These are phyloP conservation scores for Russula abietina DNA, from an alignment of 768 basidiomycete species.

Conservation along the genomic window DNA sequence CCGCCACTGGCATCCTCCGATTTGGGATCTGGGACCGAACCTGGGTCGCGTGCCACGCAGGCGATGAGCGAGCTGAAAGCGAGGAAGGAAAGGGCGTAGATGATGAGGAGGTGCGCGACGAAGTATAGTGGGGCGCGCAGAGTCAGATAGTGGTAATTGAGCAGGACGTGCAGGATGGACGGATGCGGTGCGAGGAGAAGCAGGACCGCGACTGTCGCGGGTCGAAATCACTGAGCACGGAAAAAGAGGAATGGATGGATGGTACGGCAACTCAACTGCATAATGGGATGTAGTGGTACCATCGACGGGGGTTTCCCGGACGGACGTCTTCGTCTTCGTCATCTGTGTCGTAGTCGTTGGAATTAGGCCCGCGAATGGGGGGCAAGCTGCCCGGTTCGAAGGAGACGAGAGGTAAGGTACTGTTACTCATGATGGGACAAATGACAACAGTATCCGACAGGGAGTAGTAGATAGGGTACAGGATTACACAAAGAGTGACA, in stretches of 20 bases:
- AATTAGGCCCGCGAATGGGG: neutral
- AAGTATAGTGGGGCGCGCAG: slow-evolving; percentile 45
- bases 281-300: slow-evolving; percentile 24
- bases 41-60: slow-evolving; percentile 69
- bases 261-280: slow-evolving; percentile 8
- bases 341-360: slow-evolving; percentile 14
- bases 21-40: slow-evolving; percentile 39
- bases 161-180: slow-evolving; percentile 60
- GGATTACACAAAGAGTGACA: neutral
- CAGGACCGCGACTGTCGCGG: slow-evolving; percentile 39
- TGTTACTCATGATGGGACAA: neutral
- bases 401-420: slow-evolving; percentile 7
- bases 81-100: slow-evolving; percentile 62
- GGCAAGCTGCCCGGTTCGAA: slow-evolving; percentile 14
- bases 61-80: slow-evolving; percentile 68
- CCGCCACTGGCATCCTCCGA: slow-evolving; percentile 12
- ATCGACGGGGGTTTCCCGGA: slow-evolving; percentile 13
- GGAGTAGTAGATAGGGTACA: neutral
- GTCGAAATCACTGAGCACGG: neutral
- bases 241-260: neutral
- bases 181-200: slow-evolving; percentile 70
- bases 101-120: slow-evolving; percentile 47
- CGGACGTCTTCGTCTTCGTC: slow-evolving; percentile 4
- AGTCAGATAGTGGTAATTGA: slow-evolving; percentile 58
- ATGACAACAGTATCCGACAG: neutral